These are phyloP conservation scores for Microsporum canis DNA, from an alignment of 2,329 filamentous ascomycete genomes.

Conservation along the genomic window DNA sequence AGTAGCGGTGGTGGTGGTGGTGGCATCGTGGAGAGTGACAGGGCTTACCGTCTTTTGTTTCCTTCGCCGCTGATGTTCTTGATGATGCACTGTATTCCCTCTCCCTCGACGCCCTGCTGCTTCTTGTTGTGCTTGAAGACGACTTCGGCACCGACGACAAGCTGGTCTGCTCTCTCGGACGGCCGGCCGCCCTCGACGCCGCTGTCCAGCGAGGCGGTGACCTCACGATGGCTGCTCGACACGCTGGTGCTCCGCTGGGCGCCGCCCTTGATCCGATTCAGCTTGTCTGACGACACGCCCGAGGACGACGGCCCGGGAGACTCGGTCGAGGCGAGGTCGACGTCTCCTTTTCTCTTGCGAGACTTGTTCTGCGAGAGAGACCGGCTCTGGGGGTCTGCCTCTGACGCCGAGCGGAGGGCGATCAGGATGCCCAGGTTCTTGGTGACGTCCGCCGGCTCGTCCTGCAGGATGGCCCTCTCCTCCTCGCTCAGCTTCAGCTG, in stretches of 20 bases:
- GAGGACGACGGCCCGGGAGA: slow-evolving; percentile 35
- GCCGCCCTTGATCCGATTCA: slow-evolving; percentile 33
- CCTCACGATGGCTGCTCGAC: slow-evolving; percentile 33
- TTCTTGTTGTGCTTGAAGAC: slow-evolving; percentile 43
- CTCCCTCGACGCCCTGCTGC: slow-evolving; percentile 40
- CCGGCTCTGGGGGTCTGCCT: slow-evolving; percentile 34
- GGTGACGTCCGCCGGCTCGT: slow-evolving; percentile 41
- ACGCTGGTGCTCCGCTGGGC: slow-evolving; percentile 33
- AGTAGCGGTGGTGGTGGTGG: too few species aligned
- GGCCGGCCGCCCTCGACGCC: slow-evolving; percentile 32
- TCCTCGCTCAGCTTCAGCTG: slow-evolving; percentile 38
- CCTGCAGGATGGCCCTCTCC: slow-evolving; percentile 37
- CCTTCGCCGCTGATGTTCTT: slow-evolving; percentile 64
- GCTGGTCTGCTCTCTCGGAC: slow-evolving; percentile 35
- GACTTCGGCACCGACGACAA: slow-evolving; percentile 39
- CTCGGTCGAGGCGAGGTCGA: slow-evolving; percentile 34
- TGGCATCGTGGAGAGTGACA: neutral
- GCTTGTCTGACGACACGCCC: slow-evolving; percentile 30
- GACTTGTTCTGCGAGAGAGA: slow-evolving; percentile 32
- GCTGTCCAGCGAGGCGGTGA: slow-evolving; percentile 33
- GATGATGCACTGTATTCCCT: slow-evolving; percentile 63
- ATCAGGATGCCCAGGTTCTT: slow-evolving; percentile 40
- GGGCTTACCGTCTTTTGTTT: slow-evolving; percentile 48
- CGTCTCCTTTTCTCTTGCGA: slow-evolving; percentile 37
- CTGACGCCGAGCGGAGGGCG: slow-evolving; percentile 38